A percentile compares a stretch with the other conserved stretches of the same genome.
Conservation (phyloP, 78 protist species). For the Dictyostelium brefeldianum region DNA sequence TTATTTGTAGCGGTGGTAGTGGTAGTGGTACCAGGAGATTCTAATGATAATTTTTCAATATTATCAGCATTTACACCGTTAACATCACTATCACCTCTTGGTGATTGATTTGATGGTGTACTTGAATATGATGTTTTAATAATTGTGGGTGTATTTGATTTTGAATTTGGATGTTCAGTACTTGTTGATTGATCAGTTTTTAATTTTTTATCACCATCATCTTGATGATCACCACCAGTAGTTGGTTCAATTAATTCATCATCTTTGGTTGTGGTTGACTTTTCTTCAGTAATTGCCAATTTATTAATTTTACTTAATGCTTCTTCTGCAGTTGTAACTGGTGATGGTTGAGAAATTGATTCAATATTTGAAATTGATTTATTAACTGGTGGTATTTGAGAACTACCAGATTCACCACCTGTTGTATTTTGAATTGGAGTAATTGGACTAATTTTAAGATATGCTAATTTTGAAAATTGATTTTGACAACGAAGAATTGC, state of each 20-base stretch:
- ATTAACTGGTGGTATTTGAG: background rate
- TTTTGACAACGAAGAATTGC: constrained; percentile 76
- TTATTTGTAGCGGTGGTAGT: constrained; percentile 21
- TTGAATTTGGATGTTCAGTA: constrained; percentile 26
- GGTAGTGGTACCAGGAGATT: background rate
- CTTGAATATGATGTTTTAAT: constrained; percentile 1
- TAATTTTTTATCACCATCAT: background rate
- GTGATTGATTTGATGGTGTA: constrained; percentile 26
- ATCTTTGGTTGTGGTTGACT: background rate
- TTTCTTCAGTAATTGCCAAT: constrained; percentile 9
- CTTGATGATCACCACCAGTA: background rate
- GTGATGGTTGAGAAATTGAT: constrained; percentile 2
- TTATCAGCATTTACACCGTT: background rate
- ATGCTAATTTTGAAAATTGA: constrained; percentile 63
- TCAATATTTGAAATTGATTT: background rate
- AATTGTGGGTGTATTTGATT: background rate
- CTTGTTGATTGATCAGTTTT: background rate
- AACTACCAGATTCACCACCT: background rate
- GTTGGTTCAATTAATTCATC: background rate
- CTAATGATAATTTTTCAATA: background rate
- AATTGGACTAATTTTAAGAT: constrained; percentile 48
- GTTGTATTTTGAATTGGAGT: background rate
- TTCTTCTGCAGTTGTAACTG: background rate
- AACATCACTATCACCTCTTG: background rate
- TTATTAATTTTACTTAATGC: background rate